Evolutionary conservation across 139 green algal genomes (phyloP).

Genomic region (Closterium sp.): DNA sequence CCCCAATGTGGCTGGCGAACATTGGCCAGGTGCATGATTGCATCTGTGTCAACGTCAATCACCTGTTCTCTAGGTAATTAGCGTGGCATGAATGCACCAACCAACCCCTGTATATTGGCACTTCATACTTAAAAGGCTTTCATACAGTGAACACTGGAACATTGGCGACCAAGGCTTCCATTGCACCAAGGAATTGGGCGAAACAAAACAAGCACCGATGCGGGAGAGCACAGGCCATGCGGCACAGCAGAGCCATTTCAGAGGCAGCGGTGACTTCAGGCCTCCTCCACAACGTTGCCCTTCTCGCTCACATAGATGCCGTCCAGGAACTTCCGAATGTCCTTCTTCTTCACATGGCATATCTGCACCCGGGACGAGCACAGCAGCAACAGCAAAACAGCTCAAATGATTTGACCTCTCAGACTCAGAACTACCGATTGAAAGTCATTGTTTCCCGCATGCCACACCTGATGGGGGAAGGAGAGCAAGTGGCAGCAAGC

Average conservation of each 20-base stretch:
- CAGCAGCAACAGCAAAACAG: no score
- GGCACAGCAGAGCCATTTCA: neutral
- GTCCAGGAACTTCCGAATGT: conserved; percentile 99
- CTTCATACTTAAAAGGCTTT: neutral
- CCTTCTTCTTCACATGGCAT: conserved; percentile 81
- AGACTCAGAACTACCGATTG: no score
- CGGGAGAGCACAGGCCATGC: neutral
- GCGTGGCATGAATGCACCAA: neutral
- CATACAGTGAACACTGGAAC: conserved; percentile 4
- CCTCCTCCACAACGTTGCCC: conserved; percentile 65
- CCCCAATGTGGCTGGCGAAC: no score
- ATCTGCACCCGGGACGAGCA: neutral
- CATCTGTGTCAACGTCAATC: neutral
- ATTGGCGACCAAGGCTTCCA: neutral
- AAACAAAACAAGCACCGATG: neutral
- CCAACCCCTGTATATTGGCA: neutral
- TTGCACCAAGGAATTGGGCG: neutral
- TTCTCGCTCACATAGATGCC: conserved; percentile 94
- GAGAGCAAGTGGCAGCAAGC: neutral
- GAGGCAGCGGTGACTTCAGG: neutral
- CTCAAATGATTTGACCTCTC: no score
- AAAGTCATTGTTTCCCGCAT: neutral
- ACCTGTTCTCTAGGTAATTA: neutral
- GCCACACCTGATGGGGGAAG: neutral
- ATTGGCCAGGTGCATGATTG: no score